phyloP scores from a whole-genome alignment of 169 alveolate species.

The Theileria equi region DNA sequence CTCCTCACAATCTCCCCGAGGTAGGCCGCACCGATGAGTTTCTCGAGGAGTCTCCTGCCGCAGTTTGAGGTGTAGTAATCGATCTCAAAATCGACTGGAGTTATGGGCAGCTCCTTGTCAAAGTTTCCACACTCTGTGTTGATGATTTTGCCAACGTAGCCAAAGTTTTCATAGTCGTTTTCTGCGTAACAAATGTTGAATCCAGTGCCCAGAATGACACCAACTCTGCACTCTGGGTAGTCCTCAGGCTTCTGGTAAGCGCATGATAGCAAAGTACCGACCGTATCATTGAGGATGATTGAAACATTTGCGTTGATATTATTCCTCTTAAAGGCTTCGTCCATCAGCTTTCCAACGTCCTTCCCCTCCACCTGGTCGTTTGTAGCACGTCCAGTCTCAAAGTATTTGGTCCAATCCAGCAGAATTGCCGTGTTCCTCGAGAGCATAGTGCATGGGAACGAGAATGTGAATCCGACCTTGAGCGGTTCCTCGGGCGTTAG shows the following conservation, averaged over 20 bases:
- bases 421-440: slow-evolving; percentile 71
- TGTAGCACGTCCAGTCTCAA: slow-evolving; percentile 88
- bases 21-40: slow-evolving; percentile 85
- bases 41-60: slow-evolving; percentile 83
- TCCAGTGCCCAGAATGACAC: slow-evolving; percentile 87
- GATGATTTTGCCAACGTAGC: slow-evolving; percentile 80
- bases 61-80: slow-evolving; percentile 79
- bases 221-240: slow-evolving; percentile 77
- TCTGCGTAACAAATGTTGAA: slow-evolving; percentile 84
- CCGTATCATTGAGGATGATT: slow-evolving; percentile 85
- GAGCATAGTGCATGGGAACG: slow-evolving; percentile 80
- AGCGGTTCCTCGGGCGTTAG: slow-evolving; percentile 38
- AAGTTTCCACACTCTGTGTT: slow-evolving; percentile 86
- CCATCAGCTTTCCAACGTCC: slow-evolving; percentile 82
- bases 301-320: slow-evolving; percentile 75
- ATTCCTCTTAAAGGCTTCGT: slow-evolving; percentile 78
- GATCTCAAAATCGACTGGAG: slow-evolving; percentile 79
- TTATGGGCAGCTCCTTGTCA: slow-evolving; percentile 80
- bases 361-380: slow-evolving; percentile 86
- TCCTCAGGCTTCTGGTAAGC: slow-evolving; percentile 78
- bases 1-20: slow-evolving; percentile 85
- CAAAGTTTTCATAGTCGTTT: slow-evolving; percentile 76
- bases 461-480: slow-evolving; percentile 80
- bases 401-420: slow-evolving; percentile 88
- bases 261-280: slow-evolving; percentile 86